Conservation (phyloP, 345 rosid species). For the Rhodamnia argentea region DNA sequence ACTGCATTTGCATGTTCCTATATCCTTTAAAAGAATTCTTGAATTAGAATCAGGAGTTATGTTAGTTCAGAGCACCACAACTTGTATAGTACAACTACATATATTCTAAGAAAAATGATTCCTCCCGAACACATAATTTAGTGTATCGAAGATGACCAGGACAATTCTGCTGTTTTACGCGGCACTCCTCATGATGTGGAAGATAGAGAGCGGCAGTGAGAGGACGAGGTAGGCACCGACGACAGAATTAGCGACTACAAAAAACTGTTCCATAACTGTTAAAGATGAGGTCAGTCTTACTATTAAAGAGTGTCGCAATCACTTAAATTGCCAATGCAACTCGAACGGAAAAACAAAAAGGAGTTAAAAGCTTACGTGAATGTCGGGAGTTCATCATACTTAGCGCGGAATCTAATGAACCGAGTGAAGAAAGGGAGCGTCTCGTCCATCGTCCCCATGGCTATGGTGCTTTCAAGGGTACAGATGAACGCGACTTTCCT, state of each 20-base stretch:
- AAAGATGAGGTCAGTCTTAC: not conserved
- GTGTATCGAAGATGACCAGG: slow-evolving; percentile 5
- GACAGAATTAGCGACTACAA: slow-evolving; percentile 52
- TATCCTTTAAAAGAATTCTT: too few relatives aligned
- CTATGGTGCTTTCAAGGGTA: slow-evolving; percentile 33
- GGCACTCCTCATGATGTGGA: slow-evolving; percentile 7
- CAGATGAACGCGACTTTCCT: slow-evolving; percentile 28
- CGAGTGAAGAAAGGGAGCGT: slow-evolving; percentile 48
- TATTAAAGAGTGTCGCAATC: not conserved
- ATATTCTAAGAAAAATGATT: too few relatives aligned
- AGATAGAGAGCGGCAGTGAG: slow-evolving; percentile 3
- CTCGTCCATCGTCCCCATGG: slow-evolving; percentile 51
- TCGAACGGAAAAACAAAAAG: not conserved
- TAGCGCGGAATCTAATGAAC: slow-evolving; percentile 34
- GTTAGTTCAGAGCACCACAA: too few relatives aligned
- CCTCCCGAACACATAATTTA: too few relatives aligned
- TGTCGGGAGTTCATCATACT: slow-evolving; percentile 36
- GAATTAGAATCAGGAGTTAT: too few relatives aligned
- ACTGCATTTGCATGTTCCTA: not conserved
- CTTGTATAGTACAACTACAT: too few relatives aligned
- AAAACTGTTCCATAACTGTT: slow-evolving; percentile 28
- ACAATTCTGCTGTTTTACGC: slow-evolving; percentile 7
- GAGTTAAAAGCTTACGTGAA: slow-evolving; percentile 21
- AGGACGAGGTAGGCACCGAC: not conserved
- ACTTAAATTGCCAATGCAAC: not conserved